phyloP scores from a whole-genome alignment of 768 basidiomycete species.

The Tylopilus subfusipes region DNA sequence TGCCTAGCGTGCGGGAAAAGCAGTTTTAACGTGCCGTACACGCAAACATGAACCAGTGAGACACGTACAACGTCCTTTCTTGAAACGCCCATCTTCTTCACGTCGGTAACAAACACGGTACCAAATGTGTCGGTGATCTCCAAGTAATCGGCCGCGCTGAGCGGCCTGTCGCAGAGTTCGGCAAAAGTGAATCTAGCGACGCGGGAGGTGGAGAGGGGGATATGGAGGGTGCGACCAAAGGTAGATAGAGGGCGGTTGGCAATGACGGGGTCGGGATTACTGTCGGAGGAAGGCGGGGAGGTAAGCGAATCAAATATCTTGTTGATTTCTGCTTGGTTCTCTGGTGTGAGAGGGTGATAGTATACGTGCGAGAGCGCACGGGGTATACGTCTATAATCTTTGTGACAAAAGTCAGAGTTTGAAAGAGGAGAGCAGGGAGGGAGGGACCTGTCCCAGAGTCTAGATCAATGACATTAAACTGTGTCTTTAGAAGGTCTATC shows the following conservation, averaged over 20 bases:
- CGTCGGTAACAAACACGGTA: constrained; percentile 83
- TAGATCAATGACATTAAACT: constrained; percentile 85
- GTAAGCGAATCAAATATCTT: constrained; percentile 82
- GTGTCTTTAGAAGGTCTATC: constrained; percentile 87
- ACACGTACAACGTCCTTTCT: constrained; percentile 76
- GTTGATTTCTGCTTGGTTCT: constrained; percentile 65
- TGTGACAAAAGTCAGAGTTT: background rate
- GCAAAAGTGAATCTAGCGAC: constrained; percentile 86
- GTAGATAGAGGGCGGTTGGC: constrained; percentile 63
- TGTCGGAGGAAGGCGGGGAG: constrained; percentile 36
- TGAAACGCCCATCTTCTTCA: constrained; percentile 83
- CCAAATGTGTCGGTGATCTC: constrained; percentile 87
- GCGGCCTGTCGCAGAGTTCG: constrained; percentile 82
- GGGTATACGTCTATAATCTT: constrained; percentile 94
- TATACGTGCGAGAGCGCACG: constrained; percentile 93
- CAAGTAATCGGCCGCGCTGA: constrained; percentile 94
- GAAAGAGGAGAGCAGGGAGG: constrained; percentile 10
- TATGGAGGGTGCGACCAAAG: constrained; percentile 84
- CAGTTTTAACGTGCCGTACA: background rate
- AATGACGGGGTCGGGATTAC: constrained; percentile 47
- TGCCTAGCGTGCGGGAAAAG: constrained; percentile 45
- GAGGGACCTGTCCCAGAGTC: constrained; percentile 85
- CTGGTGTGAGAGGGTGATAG: constrained; percentile 71
- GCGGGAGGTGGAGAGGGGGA: constrained; percentile 76
- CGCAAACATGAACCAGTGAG: background rate